phyloP scores from a whole-genome alignment of 1,284 basidiomycete genomes.

The Melampsora occidentalis region DNA sequence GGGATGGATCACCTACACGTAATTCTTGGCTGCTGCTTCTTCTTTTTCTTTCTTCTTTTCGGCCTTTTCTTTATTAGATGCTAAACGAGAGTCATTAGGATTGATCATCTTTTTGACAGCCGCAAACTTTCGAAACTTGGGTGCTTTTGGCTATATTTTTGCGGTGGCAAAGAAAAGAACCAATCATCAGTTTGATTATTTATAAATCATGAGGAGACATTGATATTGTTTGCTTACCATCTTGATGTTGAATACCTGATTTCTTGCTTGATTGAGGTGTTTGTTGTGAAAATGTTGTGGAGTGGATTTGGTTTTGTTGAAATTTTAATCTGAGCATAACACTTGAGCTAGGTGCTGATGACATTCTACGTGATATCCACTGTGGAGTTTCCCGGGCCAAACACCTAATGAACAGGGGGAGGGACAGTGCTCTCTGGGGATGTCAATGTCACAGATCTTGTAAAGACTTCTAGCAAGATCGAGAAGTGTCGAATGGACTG shows the following conservation, averaged over 20 bases:
- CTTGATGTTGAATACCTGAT: too few relatives aligned
- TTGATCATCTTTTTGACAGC: conserved; percentile 91
- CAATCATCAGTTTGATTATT: neutral
- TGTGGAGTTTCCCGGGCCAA: too few relatives aligned
- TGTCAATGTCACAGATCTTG: neutral
- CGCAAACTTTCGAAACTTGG: conserved; percentile 92
- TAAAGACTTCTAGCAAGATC: conserved; percentile 20
- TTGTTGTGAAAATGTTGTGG: neutral
- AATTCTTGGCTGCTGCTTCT: conserved; percentile 53
- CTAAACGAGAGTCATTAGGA: conserved; percentile 87
- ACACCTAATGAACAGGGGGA: too few relatives aligned
- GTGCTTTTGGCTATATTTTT: conserved; percentile 72
- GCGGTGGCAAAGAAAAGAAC: conserved; percentile 42
- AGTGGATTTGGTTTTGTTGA: neutral
- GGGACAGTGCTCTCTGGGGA: neutral
- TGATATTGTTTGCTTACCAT: too few relatives aligned
- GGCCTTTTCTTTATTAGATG: conserved; percentile 56
- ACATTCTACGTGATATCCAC: too few relatives aligned
- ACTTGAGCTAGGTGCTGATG: too few relatives aligned
- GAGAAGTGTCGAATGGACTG: conserved; percentile 17
- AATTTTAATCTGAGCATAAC: neutral
- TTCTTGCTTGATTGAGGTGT: neutral
- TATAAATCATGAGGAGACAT: too few relatives aligned
- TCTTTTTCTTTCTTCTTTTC: conserved; percentile 52
- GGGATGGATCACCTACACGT: conserved; percentile 53